Evolutionary conservation across 306 rosid genomes (phyloP), one percentile per base, ranked within the genome.

Genomic region (Calophaca sinica): DNA sequence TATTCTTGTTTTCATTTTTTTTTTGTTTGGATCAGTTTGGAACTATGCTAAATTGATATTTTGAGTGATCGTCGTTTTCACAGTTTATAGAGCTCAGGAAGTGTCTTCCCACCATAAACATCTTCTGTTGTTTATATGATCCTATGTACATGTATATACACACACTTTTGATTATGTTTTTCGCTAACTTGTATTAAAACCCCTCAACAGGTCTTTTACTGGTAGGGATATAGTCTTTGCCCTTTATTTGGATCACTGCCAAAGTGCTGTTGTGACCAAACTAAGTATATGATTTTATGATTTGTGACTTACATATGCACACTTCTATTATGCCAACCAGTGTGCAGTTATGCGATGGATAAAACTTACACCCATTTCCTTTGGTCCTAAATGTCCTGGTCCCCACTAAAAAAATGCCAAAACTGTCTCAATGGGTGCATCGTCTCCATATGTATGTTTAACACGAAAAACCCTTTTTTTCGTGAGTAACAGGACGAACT

Each of bases 71-170:
- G 26, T 20, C 1, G 26, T 48, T 26, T 68, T 36, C 12, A 3
- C 36, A 46, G 49, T 51, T 49, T 72, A 32, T 69, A n/a, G 59
- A 64, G 26, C 13, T 15, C 20, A 59, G 39, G 36, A 36, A 12
- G 15, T 60, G 11, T 39, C 63, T 77, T 68, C 35, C 72, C 13
- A 31, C 15, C 3, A 52, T 38, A 46, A 20, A 41, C 14, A 41
- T 75, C 44, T 7, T 12, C 5, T 44, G 0, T 31, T 73, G 57
- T 31, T 13, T 44, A 26, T 38, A 11, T 46, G 36, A 33, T 33
- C 36, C 7, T 58, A 15, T 11, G 42, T 12, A 33, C 50, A 26
- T 4, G n/a, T n/a, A n/a, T n/a, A n/a, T n/a, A n/a, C n/a, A n/a
- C n/a, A n/a, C n/a, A n/a, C n/a, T n/a, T n/a, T n/a, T n/a, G n/a